A percentile compares a stretch with the other conserved stretches of the same genome.
These are phyloP conservation scores for Pseudogymnoascus sp. DNA, from an alignment of 2,329 filamentous ascomycete genomes.

Conservation along the genomic window DNA sequence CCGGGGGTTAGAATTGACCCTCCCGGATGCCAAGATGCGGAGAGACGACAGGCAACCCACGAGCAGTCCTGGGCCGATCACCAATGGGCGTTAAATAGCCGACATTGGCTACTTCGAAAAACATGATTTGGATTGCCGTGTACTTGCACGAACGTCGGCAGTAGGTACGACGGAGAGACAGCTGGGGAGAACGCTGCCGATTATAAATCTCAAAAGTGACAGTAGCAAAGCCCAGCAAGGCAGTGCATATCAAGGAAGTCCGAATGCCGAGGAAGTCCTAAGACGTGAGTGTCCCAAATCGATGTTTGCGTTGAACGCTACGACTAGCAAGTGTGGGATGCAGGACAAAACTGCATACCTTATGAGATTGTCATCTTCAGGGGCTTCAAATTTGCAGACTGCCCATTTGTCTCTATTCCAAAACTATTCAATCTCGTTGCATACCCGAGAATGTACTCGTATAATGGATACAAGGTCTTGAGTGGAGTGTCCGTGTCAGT, in stretches of 20 bases:
- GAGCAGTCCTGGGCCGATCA: not conserved
- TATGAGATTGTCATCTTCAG: not conserved
- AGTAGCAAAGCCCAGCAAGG: not conserved
- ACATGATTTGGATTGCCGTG: not conserved
- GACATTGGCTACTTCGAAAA: not conserved
- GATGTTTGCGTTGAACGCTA: not conserved
- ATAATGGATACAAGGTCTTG: not conserved
- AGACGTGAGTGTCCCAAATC: not conserved
- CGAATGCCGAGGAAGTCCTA: too few species aligned
- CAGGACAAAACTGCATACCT: not conserved
- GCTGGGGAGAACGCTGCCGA: not conserved
- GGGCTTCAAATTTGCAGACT: not conserved
- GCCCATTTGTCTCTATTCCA: not conserved
- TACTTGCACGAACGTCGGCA: not conserved
- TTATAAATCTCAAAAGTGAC: not conserved
- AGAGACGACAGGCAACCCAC: not conserved
- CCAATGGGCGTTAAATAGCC: not conserved
- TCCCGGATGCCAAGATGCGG: not conserved
- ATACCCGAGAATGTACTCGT: not conserved
- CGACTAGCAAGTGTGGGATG: not conserved
- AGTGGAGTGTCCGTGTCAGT: not conserved
- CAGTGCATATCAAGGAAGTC: not conserved
- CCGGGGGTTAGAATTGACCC: not conserved
- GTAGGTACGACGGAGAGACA: not conserved
- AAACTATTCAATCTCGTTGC: not conserved